These are phyloP conservation scores for Pichia gijzeniarum DNA, from an alignment of 805 yeast species.

Conservation along the genomic window DNA sequence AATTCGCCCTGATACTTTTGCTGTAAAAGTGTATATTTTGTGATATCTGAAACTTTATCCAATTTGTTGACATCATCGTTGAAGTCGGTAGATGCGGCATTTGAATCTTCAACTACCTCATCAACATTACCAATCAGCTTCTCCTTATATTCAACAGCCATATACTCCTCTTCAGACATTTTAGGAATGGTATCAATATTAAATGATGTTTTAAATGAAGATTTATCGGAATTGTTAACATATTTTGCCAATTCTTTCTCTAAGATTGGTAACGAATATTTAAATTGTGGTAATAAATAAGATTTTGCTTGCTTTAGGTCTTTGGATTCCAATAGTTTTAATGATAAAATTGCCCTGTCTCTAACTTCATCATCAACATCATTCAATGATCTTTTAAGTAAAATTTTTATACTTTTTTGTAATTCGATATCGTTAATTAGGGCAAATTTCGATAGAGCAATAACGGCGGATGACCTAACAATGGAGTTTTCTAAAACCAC, in stretches of 20 bases:
- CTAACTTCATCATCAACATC: slow-evolving; percentile 96
- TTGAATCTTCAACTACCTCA: slow-evolving; percentile 3
- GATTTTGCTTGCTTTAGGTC: slow-evolving; percentile 36
- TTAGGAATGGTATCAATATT: slow-evolving; percentile 64
- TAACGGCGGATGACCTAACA: slow-evolving; percentile 92
- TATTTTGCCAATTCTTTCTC: slow-evolving; percentile 74
- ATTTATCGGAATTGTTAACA: slow-evolving; percentile 44
- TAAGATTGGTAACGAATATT: slow-evolving; percentile 67
- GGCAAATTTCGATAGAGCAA: slow-evolving; percentile 88
- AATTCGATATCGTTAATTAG: slow-evolving; percentile 64
- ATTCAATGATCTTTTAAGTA: slow-evolving; percentile 75
- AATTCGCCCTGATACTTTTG: slow-evolving; percentile 70
- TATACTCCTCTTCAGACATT: slow-evolving; percentile 60
- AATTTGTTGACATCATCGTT: slow-evolving; percentile 15
- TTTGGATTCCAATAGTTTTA: slow-evolving; percentile 50
- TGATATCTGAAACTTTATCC: slow-evolving; percentile 17
- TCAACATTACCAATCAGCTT: slow-evolving; percentile 32
- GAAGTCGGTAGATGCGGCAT: slow-evolving; percentile 20
- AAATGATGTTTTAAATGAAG: slow-evolving; percentile 51
- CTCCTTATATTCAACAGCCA: slow-evolving; percentile 53
- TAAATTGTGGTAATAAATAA: slow-evolving; percentile 60
- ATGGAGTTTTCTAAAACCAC: slow-evolving; percentile 93
- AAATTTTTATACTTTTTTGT: slow-evolving; percentile 60
- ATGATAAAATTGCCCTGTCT: slow-evolving; percentile 88
- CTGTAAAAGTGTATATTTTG: slow-evolving; percentile 35